A percentile compares a stretch with the other conserved stretches of the same genome.
phyloP scores from a whole-genome alignment of 805 yeast genomes.

The Teunomyces funiuensis region DNA sequence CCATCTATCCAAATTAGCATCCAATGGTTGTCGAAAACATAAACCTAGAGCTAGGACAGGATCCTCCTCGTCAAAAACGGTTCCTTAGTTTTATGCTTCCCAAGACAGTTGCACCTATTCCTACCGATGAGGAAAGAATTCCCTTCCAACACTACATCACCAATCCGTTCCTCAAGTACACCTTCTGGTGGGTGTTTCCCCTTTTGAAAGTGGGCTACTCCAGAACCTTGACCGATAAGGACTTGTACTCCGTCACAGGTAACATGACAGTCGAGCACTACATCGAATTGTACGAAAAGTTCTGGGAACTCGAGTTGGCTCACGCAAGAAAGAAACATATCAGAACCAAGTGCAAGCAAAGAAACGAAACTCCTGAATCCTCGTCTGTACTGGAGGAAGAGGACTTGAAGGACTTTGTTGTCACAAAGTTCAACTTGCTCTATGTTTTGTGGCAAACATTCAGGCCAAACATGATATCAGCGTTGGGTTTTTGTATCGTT shows the following conservation, averaged over 20 bases:
- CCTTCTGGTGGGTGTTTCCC: conserved; percentile 16
- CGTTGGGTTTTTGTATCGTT: not conserved
- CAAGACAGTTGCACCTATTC: conserved; percentile 48
- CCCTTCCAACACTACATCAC: conserved; percentile 43
- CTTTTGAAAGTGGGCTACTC: conserved; percentile 7
- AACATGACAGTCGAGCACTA: conserved; percentile 5
- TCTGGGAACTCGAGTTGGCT: not conserved
- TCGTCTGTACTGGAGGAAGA: not conserved
- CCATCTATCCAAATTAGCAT: too few relatives aligned
- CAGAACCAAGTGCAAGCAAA: not conserved
- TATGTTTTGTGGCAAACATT: not conserved
- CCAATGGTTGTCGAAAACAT: not conserved
- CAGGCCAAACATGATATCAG: not conserved
- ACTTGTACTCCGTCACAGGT: conserved; percentile 6
- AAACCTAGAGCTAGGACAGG: not conserved
- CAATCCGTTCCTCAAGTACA: conserved; percentile 24
- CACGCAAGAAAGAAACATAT: conserved; percentile 8
- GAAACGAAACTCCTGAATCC: conserved; percentile 11
- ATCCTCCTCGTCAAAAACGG: conserved; percentile 27
- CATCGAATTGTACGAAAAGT: not conserved
- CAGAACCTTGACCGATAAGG: conserved; percentile 7
- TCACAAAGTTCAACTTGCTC: not conserved
- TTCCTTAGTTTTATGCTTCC: conserved; percentile 32
- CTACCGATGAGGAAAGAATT: conserved; percentile 48
- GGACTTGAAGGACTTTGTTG: not conserved